Evolutionary conservation across 2,329 filamentous ascomycete species (phyloP), one percentile per base, ranked within the genome.

Genomic region (Trichoderma brevicompactum): DNA sequence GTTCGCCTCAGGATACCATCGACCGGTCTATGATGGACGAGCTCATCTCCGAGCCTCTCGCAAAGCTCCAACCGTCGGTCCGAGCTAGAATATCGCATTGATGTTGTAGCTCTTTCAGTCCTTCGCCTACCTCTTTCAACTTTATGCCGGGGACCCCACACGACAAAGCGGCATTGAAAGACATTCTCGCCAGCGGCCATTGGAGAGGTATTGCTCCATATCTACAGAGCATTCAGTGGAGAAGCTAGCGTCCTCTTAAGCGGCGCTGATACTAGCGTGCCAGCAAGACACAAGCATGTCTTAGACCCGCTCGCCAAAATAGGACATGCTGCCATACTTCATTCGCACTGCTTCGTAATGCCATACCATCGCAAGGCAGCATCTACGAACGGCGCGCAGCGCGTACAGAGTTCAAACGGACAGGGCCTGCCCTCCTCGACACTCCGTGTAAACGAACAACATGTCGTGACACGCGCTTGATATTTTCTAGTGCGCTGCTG

Each of bases 101-200:
- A 59, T 19, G 19, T 52, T 12, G 23, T 44, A 34, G 15, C 19
- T 15, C 44, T 13, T 58, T 36, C 50, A 65, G 38, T 41, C 48
- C 34, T 41, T 54, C 55, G 40, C 49, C 41, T 48, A 40, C 28
- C 43, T 54, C 46, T 43, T 38, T 28, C 23, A 40, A 44, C 28
- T 41, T 48, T 36, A 59, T 49, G 56, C 64, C 56, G 64, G 64
- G 64, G 56, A 55, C 64, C 64, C 64, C 64, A 65, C 64, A 58
- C 54, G 28, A 50, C 49, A 46, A 32, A 52, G 48, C 19, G 40
- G 40, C 46, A 49, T n/a, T 41, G 46, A 34, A 63, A 62, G 56
- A 49, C 49, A 49, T 62, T 62, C 48, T 65, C 50, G 43, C 50
- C 28, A 28, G 43, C 64, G 44, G 40, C 56, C 50, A 61, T 65